Evolutionary conservation across 1,284 basidiomycete species (phyloP).

Genomic region (Bondarzewia mesenterica): DNA sequence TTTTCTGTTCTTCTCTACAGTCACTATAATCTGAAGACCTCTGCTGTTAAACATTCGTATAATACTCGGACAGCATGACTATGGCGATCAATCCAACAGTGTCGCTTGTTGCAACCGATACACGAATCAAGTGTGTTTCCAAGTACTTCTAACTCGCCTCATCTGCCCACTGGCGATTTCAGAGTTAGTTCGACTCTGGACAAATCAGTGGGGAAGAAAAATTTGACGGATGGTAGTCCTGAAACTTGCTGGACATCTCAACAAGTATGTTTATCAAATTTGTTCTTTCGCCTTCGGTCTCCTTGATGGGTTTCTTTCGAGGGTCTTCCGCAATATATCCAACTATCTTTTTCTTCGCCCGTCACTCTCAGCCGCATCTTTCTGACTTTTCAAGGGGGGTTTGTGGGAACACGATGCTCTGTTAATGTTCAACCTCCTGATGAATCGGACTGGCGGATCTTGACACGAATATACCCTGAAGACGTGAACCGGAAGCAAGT

Average conservation of each 20-base stretch:
- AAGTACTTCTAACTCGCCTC: background rate
- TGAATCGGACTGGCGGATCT: conserved; percentile 32
- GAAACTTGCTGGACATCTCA: conserved; percentile 83
- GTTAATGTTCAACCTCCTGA: conserved; percentile 31
- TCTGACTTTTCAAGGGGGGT: conserved; percentile 79
- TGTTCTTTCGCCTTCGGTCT: conserved; percentile 1
- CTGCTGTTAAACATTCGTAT: too few relatives aligned
- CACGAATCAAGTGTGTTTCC: conserved; percentile 42
- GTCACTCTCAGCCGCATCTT: conserved; percentile 46
- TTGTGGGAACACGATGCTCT: conserved; percentile 60
- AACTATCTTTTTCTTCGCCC: conserved; percentile 45
- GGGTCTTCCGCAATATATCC: conserved; percentile 70
- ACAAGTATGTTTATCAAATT: conserved; percentile 59
- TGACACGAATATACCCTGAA: conserved; percentile 59
- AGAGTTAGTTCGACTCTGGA: conserved; percentile 84
- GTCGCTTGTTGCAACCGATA: conserved; percentile 32
- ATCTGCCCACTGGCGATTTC: background rate
- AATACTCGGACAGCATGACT: background rate
- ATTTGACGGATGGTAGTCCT: conserved; percentile 59
- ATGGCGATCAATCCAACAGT: background rate
- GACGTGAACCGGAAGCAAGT: conserved; percentile 66
- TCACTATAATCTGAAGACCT: too few relatives aligned
- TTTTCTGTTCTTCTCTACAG: too few relatives aligned
- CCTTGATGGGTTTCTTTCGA: conserved; percentile 21
- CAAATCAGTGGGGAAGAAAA: conserved; percentile 65